Base-by-base conservation (phyloP, 768 basidiomycete species). In the Exidia glandulosa region DNA sequence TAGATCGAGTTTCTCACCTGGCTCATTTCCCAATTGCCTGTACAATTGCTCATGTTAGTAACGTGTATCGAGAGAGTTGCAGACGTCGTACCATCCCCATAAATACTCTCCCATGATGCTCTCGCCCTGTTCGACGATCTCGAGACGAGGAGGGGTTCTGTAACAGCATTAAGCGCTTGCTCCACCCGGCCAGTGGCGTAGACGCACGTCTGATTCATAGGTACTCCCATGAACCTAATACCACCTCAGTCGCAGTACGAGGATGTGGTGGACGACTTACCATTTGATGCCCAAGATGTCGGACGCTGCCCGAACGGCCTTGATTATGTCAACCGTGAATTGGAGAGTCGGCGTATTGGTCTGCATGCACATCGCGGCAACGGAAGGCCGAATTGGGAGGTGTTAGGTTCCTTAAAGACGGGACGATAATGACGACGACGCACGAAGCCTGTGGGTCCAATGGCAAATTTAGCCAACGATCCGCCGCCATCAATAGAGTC, bases 271-370 rank as follows among this genome's bases (percentile, higher is more conserved):
- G n/a, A n/a, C n/a, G n/a, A n/a, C n/a, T n/a, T n/a, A n/a, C n/a
- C 87, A 88, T 56, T 81, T 73, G n/a, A 83, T 78, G 37, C 81
- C 79, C 16, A 84, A 76, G 10, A 86, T 67, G 0, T 73, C 66
- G 0, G 84, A 84, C 32, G 88, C 79, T 59, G 85, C 84, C 10
- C 70, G 67, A 69, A 87, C 77, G 63, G 86, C 76, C 66, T 84
- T 81, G 66, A 93, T 78, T 54, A 93, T 71, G 61, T 87, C 87
- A 0, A 74, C 66, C 0, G 86, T 83, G 58, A 84, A 83, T 33
- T 82, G 70, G 32, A 88, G 79, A 12, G 87, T 78, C 1, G 86
- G 83, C 19, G 89, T 91, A 50, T 79, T 75, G 2, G 86, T 89
- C 79, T 82, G 67, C 56, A 70, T n/a, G 68, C 70, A 70, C 73